A percentile compares a stretch with the other conserved stretches of the same genome.
Conservation (phyloP, 768 basidiomycete genomes). For the Russula earlei region DNA sequence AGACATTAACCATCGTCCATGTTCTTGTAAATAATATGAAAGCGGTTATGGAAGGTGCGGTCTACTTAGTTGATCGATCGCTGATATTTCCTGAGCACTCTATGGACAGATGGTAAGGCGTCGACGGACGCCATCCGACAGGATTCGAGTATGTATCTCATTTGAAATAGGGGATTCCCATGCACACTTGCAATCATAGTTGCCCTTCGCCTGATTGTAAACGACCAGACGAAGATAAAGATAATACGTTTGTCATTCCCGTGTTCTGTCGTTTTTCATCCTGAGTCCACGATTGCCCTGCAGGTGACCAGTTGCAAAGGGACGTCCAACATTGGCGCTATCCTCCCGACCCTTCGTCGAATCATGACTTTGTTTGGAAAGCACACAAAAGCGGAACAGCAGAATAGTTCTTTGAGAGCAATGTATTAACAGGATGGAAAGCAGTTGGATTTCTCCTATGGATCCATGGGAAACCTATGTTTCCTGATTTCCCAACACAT, state of each 20-base stretch:
- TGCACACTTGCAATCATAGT: neutral
- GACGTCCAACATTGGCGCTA: neutral
- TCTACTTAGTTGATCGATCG: neutral
- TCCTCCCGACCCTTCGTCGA: neutral
- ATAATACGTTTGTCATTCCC: neutral
- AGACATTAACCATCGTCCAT: neutral
- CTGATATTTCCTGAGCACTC: neutral
- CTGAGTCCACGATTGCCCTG: neutral
- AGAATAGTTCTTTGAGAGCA: neutral
- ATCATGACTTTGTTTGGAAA: neutral
- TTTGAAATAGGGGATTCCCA: neutral
- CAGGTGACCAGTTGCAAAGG: neutral
- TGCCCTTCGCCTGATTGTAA: neutral
- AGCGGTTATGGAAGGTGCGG: neutral
- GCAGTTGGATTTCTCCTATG: neutral
- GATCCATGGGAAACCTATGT: constrained; percentile 7
- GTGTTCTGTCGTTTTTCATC: no score
- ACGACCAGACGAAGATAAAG: neutral
- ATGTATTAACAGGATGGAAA: neutral
- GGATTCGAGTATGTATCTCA: neutral
- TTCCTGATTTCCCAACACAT: accelerated
- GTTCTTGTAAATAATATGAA: neutral
- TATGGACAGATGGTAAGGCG: neutral
- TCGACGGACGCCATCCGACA: neutral
- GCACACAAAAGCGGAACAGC: neutral